A percentile compares a stretch with the other conserved stretches of the same genome.
Conservation (phyloP, 2,329 filamentous ascomycete species). For the Stemphylium lycopersici region DNA sequence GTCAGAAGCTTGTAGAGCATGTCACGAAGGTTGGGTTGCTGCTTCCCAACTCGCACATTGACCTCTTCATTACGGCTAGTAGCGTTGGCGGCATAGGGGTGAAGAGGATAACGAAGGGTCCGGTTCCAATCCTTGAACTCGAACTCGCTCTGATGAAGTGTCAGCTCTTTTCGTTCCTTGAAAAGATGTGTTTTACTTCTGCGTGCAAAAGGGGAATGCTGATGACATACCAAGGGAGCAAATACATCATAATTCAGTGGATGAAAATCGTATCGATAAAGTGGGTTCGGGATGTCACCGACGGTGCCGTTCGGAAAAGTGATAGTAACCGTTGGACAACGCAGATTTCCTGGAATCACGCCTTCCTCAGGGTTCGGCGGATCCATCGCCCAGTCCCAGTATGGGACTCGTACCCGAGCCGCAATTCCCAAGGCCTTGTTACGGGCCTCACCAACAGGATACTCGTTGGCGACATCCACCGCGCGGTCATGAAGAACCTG, state of each 20-base stretch:
- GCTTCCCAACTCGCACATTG: constrained; percentile 30
- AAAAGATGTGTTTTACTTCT: too few relatives aligned
- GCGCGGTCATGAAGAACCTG: constrained; percentile 40
- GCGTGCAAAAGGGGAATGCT: neutral
- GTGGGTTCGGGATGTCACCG: constrained; percentile 33
- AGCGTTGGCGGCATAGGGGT: constrained; percentile 30
- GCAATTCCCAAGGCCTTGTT: constrained; percentile 32
- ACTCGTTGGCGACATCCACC: constrained; percentile 38
- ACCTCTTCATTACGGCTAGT: constrained; percentile 38
- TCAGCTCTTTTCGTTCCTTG: neutral
- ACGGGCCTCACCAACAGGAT: constrained; percentile 29
- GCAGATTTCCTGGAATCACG: constrained; percentile 33
- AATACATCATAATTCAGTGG: constrained; percentile 38
- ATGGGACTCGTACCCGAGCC: constrained; percentile 38
- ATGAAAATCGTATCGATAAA: constrained; percentile 40
- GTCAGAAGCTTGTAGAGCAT: constrained; percentile 44
- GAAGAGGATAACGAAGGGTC: constrained; percentile 36
- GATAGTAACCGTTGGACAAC: constrained; percentile 24
- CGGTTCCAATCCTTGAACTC: constrained; percentile 43
- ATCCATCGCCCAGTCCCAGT: constrained; percentile 45
- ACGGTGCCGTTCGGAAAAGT: constrained; percentile 37
- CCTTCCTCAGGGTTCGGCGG: constrained; percentile 30
- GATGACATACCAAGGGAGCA: constrained; percentile 29
- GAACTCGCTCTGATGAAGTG: constrained; percentile 29
- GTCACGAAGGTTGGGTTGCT: constrained; percentile 39